Base-by-base conservation (phyloP, 352 stramenopile genomes). In the Phytophthora pseudosyringae region DNA sequence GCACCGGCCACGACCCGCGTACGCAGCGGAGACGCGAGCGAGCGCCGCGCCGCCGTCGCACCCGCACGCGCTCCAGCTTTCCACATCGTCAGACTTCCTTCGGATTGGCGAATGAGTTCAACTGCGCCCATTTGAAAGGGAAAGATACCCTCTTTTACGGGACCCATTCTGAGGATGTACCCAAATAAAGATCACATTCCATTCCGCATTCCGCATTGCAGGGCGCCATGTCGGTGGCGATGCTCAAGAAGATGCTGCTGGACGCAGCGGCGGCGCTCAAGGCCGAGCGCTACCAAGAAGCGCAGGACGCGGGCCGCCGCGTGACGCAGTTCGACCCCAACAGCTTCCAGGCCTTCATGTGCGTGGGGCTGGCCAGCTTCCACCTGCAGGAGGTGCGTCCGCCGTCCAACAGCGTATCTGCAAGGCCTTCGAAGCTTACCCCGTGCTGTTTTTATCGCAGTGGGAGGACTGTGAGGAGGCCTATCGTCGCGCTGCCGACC, bases 311-410 rank as follows among this genome's bases (percentile, higher is more conserved):
- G 0, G 81, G 72, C n/a, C 78, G 84, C 1, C 80, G 82, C 49
- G 86, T 94, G 41, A 76, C 83, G 47, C 85, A 95, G 71, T 84
- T 95, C 31, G 84, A 91, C 48, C 69, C 81, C 21, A 88, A 75
- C 71, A 95, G 89, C 68, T 95, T 94, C 44, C 83, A 93, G 59
- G 88, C 85, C 31, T 80, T 94, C 43, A 83, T 96, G 73, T 92
- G 82, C 45, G 76, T 94, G 40, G 88, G 88, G 16, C 67, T 94
- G 57, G 78, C 86, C n/a, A 88, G 72, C 53, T 88, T 90, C 66
- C 75, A 92, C 41, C 63, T 96, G 12, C 53, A 92, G 40, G 64
- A 90, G 59, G 86, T 93, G 6, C 31, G 70, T 71, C 13, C 46
- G 10, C 26, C 5, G 10, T 7, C 28, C n/a, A 26, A 26, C 26